These are phyloP conservation scores for Rheum nobile DNA, from an alignment of 148 eudicot genomes.

Conservation along the genomic window DNA sequence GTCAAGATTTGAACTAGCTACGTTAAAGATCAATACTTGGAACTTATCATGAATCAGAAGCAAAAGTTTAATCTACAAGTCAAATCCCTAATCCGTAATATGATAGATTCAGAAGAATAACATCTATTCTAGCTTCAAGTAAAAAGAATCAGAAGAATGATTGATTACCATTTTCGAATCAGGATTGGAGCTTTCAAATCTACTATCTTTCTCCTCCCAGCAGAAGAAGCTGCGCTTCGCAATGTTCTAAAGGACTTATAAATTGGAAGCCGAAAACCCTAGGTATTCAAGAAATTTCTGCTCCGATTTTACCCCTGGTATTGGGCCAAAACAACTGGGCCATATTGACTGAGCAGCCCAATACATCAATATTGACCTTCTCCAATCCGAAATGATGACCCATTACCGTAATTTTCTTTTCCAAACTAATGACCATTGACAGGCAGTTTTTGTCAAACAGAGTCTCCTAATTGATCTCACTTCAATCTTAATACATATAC, in stretches of 20 bases:
- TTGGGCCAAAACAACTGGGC: background rate
- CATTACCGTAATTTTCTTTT: too few species aligned
- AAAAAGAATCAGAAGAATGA: background rate
- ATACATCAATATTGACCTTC: background rate
- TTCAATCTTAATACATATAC: too few species aligned
- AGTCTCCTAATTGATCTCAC: too few species aligned
- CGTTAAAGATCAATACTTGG: background rate
- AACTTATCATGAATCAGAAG: background rate
- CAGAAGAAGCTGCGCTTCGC: background rate
- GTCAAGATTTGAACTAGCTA: background rate
- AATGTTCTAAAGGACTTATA: background rate
- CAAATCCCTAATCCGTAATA: background rate
- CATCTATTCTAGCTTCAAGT: background rate
- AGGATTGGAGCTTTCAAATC: background rate
- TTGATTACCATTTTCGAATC: background rate
- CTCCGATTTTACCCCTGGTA: background rate
- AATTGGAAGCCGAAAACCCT: background rate
- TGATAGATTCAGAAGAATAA: background rate
- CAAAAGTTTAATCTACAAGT: background rate
- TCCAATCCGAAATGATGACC: too few species aligned
- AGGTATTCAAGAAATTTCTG: background rate
- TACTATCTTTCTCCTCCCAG: background rate
- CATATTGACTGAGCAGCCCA: background rate
- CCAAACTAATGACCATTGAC: too few species aligned
- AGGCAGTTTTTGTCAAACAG: too few species aligned